These are phyloP conservation scores for Geotrichum citri-aurantii DNA, from an alignment of 1,139 yeast genomes.

Conservation along the genomic window DNA sequence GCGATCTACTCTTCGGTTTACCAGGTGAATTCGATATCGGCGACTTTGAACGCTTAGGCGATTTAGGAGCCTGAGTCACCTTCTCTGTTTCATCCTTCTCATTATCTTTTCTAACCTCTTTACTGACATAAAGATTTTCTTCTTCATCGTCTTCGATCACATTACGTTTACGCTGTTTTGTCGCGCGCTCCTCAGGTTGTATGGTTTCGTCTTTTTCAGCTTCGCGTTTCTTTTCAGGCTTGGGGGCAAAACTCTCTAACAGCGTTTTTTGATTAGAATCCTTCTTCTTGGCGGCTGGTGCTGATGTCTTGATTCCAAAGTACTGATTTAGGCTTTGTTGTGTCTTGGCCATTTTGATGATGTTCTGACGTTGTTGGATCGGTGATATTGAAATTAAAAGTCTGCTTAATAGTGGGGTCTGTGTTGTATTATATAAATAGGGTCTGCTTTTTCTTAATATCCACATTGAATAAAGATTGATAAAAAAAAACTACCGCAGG, in stretches of 20 bases:
- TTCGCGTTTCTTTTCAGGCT: not conserved
- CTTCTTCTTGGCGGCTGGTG: not conserved
- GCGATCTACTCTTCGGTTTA: not conserved
- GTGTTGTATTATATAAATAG: not conserved
- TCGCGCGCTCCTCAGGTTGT: not conserved
- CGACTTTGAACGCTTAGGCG: not conserved
- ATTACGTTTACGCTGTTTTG: slow-evolving; percentile 4
- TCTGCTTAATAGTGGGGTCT: not conserved
- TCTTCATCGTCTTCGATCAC: slow-evolving; percentile 7
- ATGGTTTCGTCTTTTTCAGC: not conserved
- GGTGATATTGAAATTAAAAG: not conserved
- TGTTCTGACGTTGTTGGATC: not conserved
- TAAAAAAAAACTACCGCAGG: not conserved
- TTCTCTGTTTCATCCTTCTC: not conserved
- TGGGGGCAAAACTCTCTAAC: not conserved
- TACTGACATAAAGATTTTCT: not conserved
- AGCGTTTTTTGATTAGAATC: not conserved
- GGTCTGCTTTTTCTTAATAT: not conserved
- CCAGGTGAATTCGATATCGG: not conserved
- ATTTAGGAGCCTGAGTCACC: not conserved
- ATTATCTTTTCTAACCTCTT: not conserved
- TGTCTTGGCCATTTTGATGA: slow-evolving; percentile 2
- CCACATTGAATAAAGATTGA: not conserved
- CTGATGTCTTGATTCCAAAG: slow-evolving; percentile 2
- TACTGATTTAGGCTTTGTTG: slow-evolving; percentile 10